These are phyloP conservation scores for Escallonia rubra DNA, from an alignment of 129 eudicot species.

Conservation along the genomic window DNA sequence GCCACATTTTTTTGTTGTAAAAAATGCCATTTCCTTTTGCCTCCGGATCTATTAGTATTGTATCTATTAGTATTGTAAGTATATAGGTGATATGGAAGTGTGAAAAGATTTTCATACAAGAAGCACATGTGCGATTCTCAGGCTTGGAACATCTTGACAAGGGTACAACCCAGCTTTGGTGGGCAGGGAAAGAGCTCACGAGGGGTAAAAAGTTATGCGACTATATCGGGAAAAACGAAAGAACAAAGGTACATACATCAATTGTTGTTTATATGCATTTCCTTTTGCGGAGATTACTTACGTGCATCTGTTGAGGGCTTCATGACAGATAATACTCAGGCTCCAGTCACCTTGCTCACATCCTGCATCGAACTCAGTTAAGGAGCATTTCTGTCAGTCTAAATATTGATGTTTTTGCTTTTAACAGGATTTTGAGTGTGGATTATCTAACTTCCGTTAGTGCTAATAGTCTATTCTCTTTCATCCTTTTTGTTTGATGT, in stretches of 20 bases:
- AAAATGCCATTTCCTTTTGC: background rate
- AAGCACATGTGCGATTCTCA: background rate
- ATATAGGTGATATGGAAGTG: background rate
- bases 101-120: background rate
- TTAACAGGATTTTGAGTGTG: no score
- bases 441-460: no score
- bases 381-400: background rate
- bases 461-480: no score
- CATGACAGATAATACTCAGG: conserved; percentile 9
- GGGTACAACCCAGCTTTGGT: background rate
- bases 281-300: background rate
- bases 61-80: background rate
- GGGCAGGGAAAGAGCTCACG: conserved; percentile 12
- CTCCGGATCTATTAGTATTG: background rate
- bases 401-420: no score
- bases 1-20: background rate
- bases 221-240: conserved; percentile 8
- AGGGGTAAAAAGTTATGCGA: background rate
- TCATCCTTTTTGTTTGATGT: no score
- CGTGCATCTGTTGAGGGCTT: background rate
- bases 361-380: background rate
- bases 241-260: conserved; percentile 2
- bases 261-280: background rate
- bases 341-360: conserved; percentile 5
- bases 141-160: conserved; percentile 1